Base-by-base conservation (phyloP, 1,139 yeast species). In the Petasospora rhodanensis region DNA sequence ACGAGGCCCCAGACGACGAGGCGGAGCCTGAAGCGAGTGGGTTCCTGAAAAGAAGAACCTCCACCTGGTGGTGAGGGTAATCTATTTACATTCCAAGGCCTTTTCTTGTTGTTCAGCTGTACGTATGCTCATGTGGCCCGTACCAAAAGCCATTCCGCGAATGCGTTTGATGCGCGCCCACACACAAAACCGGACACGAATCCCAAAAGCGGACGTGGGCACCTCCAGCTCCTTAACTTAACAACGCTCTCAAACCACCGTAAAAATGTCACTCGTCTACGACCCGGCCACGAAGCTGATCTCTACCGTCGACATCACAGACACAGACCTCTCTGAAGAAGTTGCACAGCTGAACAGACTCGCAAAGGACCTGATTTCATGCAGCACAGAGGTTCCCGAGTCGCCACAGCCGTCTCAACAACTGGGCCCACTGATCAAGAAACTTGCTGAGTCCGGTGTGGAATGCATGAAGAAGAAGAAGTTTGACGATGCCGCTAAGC, bases 401-500 rank as follows among this genome's bases (percentile, higher is more conserved):
- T 54, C 59, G 7, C 76, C 78, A 25, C 68, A 71, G 35, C 86
- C 94, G 8, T 70, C 73, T 14, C 74, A 76, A 41, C 76, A 75
- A 41, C 57, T 83, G 43, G 67, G 80, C 13, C 71, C 71, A 41
- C 72, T 84, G 73, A 75, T 85, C 34, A 76, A 75, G 46, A 83
- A 83, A 51, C 64, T 87, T 54, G 80, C 80, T 43, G 87, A 79
- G 38, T 66, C 81, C 13, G 96, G 93, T 1, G 70, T 79, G 7
- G 70, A 66, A 28, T 67, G 80, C 8, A 69, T 84, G 54, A 75
- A 79, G 52, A 66, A 68, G 31, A 73, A 72, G 18, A 79, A 81
- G 51, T 70, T 69, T 44, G 66, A 64, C 5, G 96, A 86, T 13
- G 87, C 96, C 2, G 73, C 76, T 31, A 79, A 79, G 54, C 78